These are phyloP conservation scores for Pilasporangium apinafurcum DNA, from an alignment of 352 stramenopile genomes.

Conservation along the genomic window DNA sequence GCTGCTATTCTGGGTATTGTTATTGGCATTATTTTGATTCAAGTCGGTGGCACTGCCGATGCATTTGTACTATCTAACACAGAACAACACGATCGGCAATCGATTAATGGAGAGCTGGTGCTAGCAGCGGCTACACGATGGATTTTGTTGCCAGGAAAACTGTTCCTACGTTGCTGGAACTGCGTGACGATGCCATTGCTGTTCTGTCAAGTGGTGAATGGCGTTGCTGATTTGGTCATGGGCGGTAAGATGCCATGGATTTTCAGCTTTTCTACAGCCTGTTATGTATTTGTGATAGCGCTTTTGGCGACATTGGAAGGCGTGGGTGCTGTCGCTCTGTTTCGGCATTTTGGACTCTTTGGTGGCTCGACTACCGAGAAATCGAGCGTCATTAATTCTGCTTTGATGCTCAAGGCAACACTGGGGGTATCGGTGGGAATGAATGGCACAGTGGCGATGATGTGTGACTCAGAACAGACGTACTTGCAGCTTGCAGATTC, in stretches of 20 bases:
- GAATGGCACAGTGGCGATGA: slow-evolving; percentile 24
- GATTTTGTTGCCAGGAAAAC: slow-evolving; percentile 31
- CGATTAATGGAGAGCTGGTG: slow-evolving; percentile 20
- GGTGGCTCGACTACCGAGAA: not conserved
- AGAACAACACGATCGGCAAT: slow-evolving; percentile 11
- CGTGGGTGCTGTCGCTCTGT: slow-evolving; percentile 21
- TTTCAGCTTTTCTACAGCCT: slow-evolving; percentile 25
- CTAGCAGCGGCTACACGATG: slow-evolving; percentile 18
- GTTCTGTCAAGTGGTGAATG: slow-evolving; percentile 38
- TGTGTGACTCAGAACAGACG: slow-evolving; percentile 18
- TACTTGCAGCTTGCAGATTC: slow-evolving; percentile 37
- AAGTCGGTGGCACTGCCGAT: slow-evolving; percentile 9
- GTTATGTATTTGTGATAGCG: slow-evolving; percentile 23
- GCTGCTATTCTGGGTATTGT: slow-evolving; percentile 23
- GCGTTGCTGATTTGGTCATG: slow-evolving; percentile 34
- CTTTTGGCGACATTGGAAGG: slow-evolving; percentile 26
- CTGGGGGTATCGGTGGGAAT: slow-evolving; percentile 7
- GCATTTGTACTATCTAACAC: slow-evolving; percentile 20
- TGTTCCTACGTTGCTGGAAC: slow-evolving; percentile 44
- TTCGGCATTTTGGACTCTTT: slow-evolving; percentile 20
- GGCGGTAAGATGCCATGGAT: slow-evolving; percentile 21
- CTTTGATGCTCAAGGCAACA: slow-evolving; percentile 6
- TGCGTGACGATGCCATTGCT: slow-evolving; percentile 31
- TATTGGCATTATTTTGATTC: slow-evolving; percentile 23
- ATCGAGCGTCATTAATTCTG: not conserved